Base-by-base conservation (phyloP, 441 rosid genomes). In the Erysimum pusillum region DNA sequence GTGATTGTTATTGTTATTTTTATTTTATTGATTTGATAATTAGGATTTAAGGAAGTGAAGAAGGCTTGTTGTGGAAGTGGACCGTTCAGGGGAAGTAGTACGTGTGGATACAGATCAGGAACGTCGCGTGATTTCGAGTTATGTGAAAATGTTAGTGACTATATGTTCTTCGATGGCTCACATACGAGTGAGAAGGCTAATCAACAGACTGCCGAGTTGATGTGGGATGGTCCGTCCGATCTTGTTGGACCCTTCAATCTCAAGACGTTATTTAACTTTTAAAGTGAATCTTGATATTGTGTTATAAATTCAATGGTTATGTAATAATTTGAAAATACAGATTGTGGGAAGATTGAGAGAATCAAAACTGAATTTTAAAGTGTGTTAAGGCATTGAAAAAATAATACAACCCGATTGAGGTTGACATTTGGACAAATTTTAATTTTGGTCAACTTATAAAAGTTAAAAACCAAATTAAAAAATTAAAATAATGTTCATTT, bases 41-140 rank as follows among this genome's bases (percentile, higher is more conserved):
- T 11, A 83, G 89, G 92, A 49, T 83, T 85, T 17, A 80, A 76
- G 69, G 84, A 83, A 67, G 83, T 73, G 51, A 78, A 73, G 74
- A 70, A 53, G 52, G 76, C 80, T 60, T 78, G 77, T 67, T 78
- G 81, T 58, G 90, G 89, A 3, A 54, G 65, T 54, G 78, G 85
- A 28, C 60, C 70, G 2, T 83, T 63, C 62, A 73, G 80, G 57
- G 83, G 80, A 54, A 65, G 64, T 12, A 18, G 31, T 20, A 81
- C 73, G n/a, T 83, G 86, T 65, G 81, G 86, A 5, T 79, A 81
- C 25, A 74, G 67, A 58, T 18, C 62, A 41, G 81, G 81, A 72
- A 12, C 54, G n/a, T 67, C 53, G 0, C 59, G 68, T 45, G 83
- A 76, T 53, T 84, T 72, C 59, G 76, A 74, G 44, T 18, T 83